phyloP scores from a whole-genome alignment of 257 asterid genomes.

The Solanum microdontum region DNA sequence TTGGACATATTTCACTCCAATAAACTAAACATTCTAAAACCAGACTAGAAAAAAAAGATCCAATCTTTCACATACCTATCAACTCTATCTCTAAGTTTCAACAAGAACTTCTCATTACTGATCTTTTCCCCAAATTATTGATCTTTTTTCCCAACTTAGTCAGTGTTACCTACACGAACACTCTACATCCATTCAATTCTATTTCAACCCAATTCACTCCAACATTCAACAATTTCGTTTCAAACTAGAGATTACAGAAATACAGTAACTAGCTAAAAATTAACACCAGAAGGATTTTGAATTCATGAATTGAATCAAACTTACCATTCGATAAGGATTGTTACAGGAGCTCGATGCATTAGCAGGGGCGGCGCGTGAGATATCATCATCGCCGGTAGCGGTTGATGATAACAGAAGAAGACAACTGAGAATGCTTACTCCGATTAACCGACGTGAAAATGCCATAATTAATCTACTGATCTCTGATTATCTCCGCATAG shows the following conservation, averaged over 20 bases:
- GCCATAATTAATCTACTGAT: not conserved
- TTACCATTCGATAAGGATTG: not conserved
- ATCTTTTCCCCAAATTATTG: not conserved
- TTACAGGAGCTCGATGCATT: not conserved
- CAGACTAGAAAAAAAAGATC: not conserved
- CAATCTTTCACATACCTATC: not conserved
- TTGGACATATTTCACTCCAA: not conserved
- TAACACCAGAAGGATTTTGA: not conserved
- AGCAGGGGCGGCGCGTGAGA: constrained; percentile 3
- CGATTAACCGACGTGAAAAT: not conserved
- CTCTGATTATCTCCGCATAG: not conserved
- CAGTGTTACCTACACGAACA: not conserved
- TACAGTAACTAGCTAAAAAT: not conserved
- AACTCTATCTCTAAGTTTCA: not conserved
- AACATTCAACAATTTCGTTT: not conserved
- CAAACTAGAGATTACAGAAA: not conserved
- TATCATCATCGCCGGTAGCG: not conserved
- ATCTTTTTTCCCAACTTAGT: not conserved
- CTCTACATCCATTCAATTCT: not conserved
- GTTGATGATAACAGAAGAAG: not conserved
- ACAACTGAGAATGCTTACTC: not conserved
- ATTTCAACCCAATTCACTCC: not conserved
- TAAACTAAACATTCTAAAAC: not conserved
- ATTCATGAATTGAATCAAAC: not conserved
- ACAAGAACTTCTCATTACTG: not conserved